phyloP scores from a whole-genome alignment of 2,329 filamentous ascomycete species.

The Aspergillus pseudoglaucus region DNA sequence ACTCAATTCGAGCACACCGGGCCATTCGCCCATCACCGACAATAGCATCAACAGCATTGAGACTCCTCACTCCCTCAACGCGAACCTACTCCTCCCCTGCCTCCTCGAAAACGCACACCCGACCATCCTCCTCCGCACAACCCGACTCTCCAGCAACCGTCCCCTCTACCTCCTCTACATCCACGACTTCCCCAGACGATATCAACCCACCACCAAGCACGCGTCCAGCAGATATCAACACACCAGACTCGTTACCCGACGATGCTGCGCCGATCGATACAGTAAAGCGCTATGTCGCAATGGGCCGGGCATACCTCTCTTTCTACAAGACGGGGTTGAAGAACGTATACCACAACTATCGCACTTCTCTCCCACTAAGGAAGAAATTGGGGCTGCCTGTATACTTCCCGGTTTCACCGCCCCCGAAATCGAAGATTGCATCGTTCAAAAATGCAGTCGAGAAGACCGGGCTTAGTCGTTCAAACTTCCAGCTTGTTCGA shows the following conservation, averaged over 20 bases:
- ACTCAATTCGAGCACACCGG: not conserved
- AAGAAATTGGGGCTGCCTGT: constrained; percentile 23
- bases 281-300: constrained; percentile 30
- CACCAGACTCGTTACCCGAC: constrained; percentile 51
- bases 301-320: constrained; percentile 67
- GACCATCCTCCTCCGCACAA: constrained; percentile 14
- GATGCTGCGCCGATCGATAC: constrained; percentile 35
- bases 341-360: constrained; percentile 63
- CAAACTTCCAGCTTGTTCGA: constrained; percentile 63
- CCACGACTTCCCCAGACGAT: constrained; percentile 15
- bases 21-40: constrained; percentile 1
- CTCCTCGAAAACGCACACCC: constrained; percentile 12
- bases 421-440: constrained; percentile 5
- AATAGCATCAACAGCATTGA: not conserved
- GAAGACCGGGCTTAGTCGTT: constrained; percentile 46
- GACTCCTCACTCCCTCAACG: not conserved
- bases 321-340: constrained; percentile 88
- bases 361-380: constrained; percentile 27
- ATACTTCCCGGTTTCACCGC: constrained; percentile 22
- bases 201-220: constrained; percentile 70
- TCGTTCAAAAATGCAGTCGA: constrained; percentile 11
- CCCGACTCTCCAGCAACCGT: constrained; percentile 8
- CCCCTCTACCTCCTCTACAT: constrained; percentile 13
- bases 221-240: constrained; percentile 61
- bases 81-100: constrained; percentile 7